Evolutionary conservation across 2,329 filamentous ascomycete species (phyloP).

Genomic region (Colletotrichum tropicale): DNA sequence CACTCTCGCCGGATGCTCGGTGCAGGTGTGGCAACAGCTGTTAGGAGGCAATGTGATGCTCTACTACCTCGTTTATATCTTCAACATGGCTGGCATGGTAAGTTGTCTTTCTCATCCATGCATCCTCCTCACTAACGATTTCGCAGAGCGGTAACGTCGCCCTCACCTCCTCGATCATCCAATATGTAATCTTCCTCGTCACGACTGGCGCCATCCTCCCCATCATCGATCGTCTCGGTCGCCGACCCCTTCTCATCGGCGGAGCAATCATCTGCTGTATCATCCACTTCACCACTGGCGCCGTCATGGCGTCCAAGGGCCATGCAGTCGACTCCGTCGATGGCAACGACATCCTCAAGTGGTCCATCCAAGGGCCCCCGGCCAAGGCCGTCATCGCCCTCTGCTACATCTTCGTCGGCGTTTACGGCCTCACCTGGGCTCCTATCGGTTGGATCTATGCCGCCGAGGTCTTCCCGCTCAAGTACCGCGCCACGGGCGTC

Average conservation of each 20-base stretch:
- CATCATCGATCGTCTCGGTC: conserved; percentile 53
- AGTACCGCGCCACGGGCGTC: conserved; percentile 57
- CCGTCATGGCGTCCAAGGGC: conserved; percentile 53
- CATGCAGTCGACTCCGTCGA: conserved; percentile 46
- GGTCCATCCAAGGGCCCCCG: conserved; percentile 46
- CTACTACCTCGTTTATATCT: conserved; percentile 68
- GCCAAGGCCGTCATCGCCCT: conserved; percentile 56
- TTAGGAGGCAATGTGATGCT: conserved; percentile 62
- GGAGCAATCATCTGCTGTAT: conserved; percentile 50
- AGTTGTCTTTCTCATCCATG: neutral
- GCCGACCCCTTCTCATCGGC: conserved; percentile 48
- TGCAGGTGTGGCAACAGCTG: conserved; percentile 62
- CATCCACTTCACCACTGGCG: conserved; percentile 53
- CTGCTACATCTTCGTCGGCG: conserved; percentile 45
- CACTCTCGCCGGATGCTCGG: conserved; percentile 54
- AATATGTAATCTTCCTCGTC: conserved; percentile 60
- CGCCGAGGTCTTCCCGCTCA: conserved; percentile 45
- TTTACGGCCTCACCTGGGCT: conserved; percentile 34
- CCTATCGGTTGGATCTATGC: conserved; percentile 36
- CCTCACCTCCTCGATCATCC: conserved; percentile 56
- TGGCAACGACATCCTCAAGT: conserved; percentile 50
- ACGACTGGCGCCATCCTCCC: conserved; percentile 55
- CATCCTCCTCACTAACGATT: neutral
- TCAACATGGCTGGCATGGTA: conserved; percentile 61
- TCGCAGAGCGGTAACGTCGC: conserved; percentile 28